Conservation (phyloP, 805 yeast species). For the Myxozyma mucilagina region DNA sequence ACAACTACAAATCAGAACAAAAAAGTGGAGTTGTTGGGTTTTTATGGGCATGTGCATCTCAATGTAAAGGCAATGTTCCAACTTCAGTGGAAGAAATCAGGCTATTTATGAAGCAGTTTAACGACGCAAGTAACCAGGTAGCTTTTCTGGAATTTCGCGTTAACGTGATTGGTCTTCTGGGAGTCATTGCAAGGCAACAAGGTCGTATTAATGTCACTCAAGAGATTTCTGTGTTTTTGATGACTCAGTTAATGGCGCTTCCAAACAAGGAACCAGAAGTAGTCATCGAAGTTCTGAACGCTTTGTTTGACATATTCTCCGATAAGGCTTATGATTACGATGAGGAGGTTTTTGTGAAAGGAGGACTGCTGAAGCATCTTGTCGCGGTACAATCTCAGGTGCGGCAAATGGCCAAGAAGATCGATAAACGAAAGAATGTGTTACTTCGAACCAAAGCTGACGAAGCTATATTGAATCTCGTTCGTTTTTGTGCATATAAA, state of each 20-base stretch:
- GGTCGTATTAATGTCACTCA: conserved; percentile 49
- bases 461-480: conserved; percentile 65
- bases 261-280: conserved; percentile 44
- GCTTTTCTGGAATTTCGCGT: conserved; percentile 44
- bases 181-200: conserved; percentile 50
- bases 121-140: not conserved
- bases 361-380: conserved; percentile 49
- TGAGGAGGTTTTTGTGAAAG: conserved; percentile 60
- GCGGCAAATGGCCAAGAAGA: conserved; percentile 55
- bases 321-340: conserved; percentile 72
- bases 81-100: conserved; percentile 18
- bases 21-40: conserved; percentile 43
- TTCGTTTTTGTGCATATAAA: conserved; percentile 78
- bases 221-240: conserved; percentile 49
- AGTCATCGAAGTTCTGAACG: conserved; percentile 61
- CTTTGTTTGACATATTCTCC: conserved; percentile 74
- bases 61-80: conserved; percentile 39
- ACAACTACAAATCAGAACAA: conserved; percentile 35
- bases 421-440: conserved; percentile 63
- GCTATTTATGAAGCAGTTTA: conserved; percentile 4
- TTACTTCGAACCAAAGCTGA: conserved; percentile 63
- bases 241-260: conserved; percentile 38
- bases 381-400: conserved; percentile 49
- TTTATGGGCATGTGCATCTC: conserved; percentile 48
- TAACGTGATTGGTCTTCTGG: conserved; percentile 55